These are phyloP conservation scores for Hypoxylon fragiforme DNA, from an alignment of 495 filamentous ascomycete species.

Conservation along the genomic window DNA sequence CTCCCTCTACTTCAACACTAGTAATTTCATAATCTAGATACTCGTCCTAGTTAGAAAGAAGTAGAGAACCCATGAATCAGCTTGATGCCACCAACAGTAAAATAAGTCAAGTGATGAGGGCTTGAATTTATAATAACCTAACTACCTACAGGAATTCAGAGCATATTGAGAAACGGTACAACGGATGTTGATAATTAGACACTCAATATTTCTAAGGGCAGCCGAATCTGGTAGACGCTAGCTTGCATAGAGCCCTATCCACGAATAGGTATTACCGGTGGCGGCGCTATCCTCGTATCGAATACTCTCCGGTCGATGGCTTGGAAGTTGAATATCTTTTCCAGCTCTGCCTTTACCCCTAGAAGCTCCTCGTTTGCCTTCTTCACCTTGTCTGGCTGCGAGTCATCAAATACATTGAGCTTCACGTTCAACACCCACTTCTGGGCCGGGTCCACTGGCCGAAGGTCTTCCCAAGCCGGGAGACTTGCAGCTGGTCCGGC, in stretches of 20 bases:
- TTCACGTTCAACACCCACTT: conserved; percentile 49
- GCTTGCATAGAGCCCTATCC: conserved; percentile 3
- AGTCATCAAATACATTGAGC: conserved; percentile 43
- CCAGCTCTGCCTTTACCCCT: conserved; percentile 38
- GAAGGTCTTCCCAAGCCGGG: conserved; percentile 26
- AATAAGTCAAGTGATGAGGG: too few species aligned
- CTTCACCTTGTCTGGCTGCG: conserved; percentile 45
- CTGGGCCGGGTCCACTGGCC: conserved; percentile 34
- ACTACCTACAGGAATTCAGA: too few species aligned
- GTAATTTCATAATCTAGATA: too few species aligned
- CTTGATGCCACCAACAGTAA: too few species aligned
- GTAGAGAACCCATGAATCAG: too few species aligned
- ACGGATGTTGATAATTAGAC: too few species aligned
- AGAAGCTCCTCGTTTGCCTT: conserved; percentile 43
- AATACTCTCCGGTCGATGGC: conserved; percentile 45
- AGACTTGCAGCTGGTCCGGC: conserved; percentile 19
- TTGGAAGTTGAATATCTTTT: conserved; percentile 51
- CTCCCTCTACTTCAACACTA: too few species aligned
- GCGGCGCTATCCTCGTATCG: conserved; percentile 41
- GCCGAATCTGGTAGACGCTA: too few species aligned
- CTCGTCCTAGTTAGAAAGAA: too few species aligned
- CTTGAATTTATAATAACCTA: too few species aligned
- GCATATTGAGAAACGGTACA: too few species aligned
- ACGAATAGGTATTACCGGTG: conserved; percentile 17
- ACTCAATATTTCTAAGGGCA: too few species aligned